These are phyloP conservation scores for Penicillium soppii DNA, from an alignment of 495 filamentous ascomycete species.

Conservation along the genomic window DNA sequence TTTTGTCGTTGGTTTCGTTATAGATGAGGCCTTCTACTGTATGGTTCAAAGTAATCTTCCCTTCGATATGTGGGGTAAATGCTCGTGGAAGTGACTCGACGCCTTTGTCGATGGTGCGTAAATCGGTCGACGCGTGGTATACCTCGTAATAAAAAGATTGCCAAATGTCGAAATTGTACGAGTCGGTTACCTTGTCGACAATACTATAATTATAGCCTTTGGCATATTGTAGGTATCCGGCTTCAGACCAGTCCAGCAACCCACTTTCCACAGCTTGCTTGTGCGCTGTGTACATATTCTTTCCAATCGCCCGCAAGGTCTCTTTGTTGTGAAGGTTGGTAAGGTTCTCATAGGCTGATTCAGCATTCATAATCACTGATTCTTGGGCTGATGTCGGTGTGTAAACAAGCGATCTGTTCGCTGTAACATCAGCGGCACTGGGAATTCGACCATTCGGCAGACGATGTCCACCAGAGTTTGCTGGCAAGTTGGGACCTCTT, in stretches of 20 bases:
- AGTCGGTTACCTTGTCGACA: conserved; percentile 46
- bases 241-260: conserved; percentile 58
- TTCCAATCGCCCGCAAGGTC: conserved; percentile 44
- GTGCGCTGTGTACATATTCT: conserved; percentile 65
- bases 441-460: conserved; percentile 47
- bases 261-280: conserved; percentile 36
- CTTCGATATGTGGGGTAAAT: conserved; percentile 58
- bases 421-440: conserved; percentile 34
- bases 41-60: conserved; percentile 53
- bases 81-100: conserved; percentile 59
- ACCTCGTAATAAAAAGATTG: conserved; percentile 43
- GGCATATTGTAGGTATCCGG: conserved; percentile 58
- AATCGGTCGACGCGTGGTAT: conserved; percentile 60
- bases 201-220: conserved; percentile 54
- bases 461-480: conserved; percentile 51
- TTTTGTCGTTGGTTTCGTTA: conserved; percentile 36
- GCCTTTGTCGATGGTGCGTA: conserved; percentile 65
- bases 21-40: conserved; percentile 50
- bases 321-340: conserved; percentile 22
- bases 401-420: conserved; percentile 31
- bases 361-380: conserved; percentile 36
- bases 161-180: conserved; percentile 24
- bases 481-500: conserved; percentile 50
- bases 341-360: conserved; percentile 30
- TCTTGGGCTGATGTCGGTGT: conserved; percentile 27